Evolutionary conservation across 768 basidiomycete species (phyloP).

Genomic region (Chalciporus chontae): DNA sequence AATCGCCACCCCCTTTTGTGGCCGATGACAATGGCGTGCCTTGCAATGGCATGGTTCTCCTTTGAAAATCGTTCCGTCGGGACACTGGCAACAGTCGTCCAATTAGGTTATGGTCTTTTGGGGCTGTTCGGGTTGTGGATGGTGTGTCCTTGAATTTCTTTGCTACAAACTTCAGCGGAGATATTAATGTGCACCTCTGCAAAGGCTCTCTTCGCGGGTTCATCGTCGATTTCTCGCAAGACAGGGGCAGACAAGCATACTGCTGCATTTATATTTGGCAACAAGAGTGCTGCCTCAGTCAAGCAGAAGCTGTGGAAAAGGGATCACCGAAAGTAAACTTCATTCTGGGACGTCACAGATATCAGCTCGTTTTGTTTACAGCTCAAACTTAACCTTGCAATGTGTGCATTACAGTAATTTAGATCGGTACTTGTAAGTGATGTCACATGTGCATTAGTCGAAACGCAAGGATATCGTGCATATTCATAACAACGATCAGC

Average conservation of each 20-base stretch:
- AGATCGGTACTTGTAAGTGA: constrained; percentile 10
- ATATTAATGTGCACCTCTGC: constrained; percentile 13
- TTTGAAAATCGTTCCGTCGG: constrained; percentile 62
- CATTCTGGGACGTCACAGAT: too few species aligned
- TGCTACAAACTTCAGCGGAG: constrained; percentile 8
- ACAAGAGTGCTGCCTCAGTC: constrained; percentile 60
- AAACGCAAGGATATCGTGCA: constrained; percentile 7
- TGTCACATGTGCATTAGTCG: constrained; percentile 17
- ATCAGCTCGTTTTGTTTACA: constrained; percentile 2
- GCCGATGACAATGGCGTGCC: constrained; percentile 53
- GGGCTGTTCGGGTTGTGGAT: constrained; percentile 71
- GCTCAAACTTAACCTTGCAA: constrained; percentile 28
- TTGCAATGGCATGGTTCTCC: constrained; percentile 56
- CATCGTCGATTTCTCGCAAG: constrained; percentile 56
- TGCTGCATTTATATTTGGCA: constrained; percentile 76
- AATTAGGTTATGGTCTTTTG: constrained; percentile 46
- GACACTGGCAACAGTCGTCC: constrained; percentile 49
- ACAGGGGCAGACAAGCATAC: constrained; percentile 84
- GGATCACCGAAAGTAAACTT: constrained; percentile 29
- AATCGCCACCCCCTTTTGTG: constrained; percentile 59
- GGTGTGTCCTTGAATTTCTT: constrained; percentile 41
- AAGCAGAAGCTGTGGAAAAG: constrained; percentile 58
- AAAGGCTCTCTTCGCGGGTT: constrained; percentile 60
- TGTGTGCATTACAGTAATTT: constrained; percentile 18
- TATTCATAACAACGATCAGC: constrained; percentile 16